phyloP scores from a whole-genome alignment of 2,329 filamentous ascomycete genomes.

The Podosphaera aphanis region DNA sequence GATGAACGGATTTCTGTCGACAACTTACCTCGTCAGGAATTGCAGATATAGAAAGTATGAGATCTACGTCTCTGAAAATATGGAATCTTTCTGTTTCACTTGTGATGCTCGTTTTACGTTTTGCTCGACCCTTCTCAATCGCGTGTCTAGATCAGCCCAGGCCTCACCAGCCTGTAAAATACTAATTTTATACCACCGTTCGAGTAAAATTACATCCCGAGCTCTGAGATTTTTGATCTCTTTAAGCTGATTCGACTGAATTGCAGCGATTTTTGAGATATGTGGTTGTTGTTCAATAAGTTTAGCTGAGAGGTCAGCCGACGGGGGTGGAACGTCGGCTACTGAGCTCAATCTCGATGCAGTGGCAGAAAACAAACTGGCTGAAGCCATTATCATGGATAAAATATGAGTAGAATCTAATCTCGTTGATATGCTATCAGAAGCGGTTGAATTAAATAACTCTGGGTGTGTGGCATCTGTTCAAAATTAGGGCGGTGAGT shows the following conservation, averaged over 20 bases:
- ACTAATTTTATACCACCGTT: slow-evolving; percentile 15
- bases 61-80: not conserved
- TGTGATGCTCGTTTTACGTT: slow-evolving; percentile 8
- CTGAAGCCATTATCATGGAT: slow-evolving; percentile 15
- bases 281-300: slow-evolving; percentile 15
- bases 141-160: slow-evolving; percentile 15
- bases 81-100: slow-evolving; percentile 8
- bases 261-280: slow-evolving; percentile 13
- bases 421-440: slow-evolving; percentile 10
- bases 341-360: slow-evolving; percentile 16
- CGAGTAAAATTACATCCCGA: slow-evolving; percentile 13
- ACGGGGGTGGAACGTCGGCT: slow-evolving; percentile 14
- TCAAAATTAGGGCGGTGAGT: not conserved
- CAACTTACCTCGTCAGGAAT: too few species aligned
- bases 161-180: slow-evolving; percentile 13
- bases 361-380: slow-evolving; percentile 14
- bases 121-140: slow-evolving; percentile 13
- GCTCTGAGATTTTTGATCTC: slow-evolving; percentile 14
- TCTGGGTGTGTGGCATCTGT: slow-evolving; percentile 11
- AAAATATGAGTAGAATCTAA: slow-evolving; percentile 11
- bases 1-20: too few species aligned
- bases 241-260: slow-evolving; percentile 13
- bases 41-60: too few species aligned
- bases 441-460: slow-evolving; percentile 14
- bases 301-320: slow-evolving; percentile 12